These are phyloP conservation scores for Kazachstania taianensis DNA, from an alignment of 805 yeast species.

Conservation along the genomic window DNA sequence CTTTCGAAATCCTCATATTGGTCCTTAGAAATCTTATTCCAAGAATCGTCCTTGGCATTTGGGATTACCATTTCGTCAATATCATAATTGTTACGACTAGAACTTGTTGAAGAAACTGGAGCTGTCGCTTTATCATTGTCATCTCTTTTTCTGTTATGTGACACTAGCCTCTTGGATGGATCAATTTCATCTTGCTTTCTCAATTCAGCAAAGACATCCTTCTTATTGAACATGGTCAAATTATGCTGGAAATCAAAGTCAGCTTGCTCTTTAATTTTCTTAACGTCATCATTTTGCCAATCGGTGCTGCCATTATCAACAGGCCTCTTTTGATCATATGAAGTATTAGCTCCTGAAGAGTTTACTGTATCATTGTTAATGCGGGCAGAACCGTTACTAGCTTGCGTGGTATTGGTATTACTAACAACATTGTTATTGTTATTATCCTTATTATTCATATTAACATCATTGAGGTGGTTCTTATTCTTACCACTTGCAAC, in stretches of 20 bases:
- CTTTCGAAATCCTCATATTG: slow-evolving; percentile 2
- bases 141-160: slow-evolving; percentile 48
- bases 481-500: slow-evolving; percentile 30
- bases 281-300: slow-evolving; percentile 42
- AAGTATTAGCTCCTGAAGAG: slow-evolving; percentile 33
- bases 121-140: background rate
- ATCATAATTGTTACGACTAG: slow-evolving; percentile 43
- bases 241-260: slow-evolving; percentile 85
- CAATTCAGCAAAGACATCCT: slow-evolving; percentile 68
- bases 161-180: slow-evolving; percentile 56
- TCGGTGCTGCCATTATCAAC: slow-evolving; percentile 26
- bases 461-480: slow-evolving; percentile 7
- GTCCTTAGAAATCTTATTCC: slow-evolving; percentile 35
- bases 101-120: too few species aligned
- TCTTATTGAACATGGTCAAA: slow-evolving; percentile 72
- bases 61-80: slow-evolving; percentile 68
- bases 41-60: slow-evolving; percentile 36
- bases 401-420: slow-evolving; percentile 1
- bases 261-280: slow-evolving; percentile 36
- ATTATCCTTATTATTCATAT: slow-evolving; percentile 9
- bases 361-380: slow-evolving; percentile 3
- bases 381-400: background rate
- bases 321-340: slow-evolving; percentile 17
- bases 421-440: slow-evolving; percentile 2
- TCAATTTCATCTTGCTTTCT: slow-evolving; percentile 51